Evolutionary conservation across 1,139 yeast species (phyloP).

Genomic region (Geotrichum phurueaensis): DNA sequence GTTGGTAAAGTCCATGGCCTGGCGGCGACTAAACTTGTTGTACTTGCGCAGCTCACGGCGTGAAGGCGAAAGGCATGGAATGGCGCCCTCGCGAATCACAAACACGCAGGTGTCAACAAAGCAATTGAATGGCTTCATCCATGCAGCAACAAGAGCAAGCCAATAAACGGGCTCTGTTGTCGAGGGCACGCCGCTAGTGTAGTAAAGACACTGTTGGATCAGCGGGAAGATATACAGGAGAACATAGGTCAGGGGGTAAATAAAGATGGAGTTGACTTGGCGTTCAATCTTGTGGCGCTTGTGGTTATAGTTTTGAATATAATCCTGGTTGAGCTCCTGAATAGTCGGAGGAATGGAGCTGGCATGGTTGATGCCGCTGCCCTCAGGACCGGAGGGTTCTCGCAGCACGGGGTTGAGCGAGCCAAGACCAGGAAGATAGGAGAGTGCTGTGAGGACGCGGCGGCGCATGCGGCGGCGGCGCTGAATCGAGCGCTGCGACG

Average conservation of each 20-base stretch:
- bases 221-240: slow-evolving; percentile 82
- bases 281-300: slow-evolving; percentile 63
- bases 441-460: not conserved
- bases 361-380: not conserved
- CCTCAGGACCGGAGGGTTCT: not conserved
- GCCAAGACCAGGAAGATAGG: slow-evolving; percentile 14
- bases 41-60: not conserved
- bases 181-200: slow-evolving; percentile 25
- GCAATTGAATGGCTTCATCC: slow-evolving; percentile 77
- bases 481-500: not conserved
- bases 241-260: slow-evolving; percentile 78
- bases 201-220: slow-evolving; percentile 59
- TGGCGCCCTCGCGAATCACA: slow-evolving; percentile 54
- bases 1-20: not conserved
- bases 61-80: not conserved
- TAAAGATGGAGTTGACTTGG: slow-evolving; percentile 72
- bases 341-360: slow-evolving; percentile 6
- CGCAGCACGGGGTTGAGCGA: slow-evolving; percentile 6
- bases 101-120: slow-evolving; percentile 72
- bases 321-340: slow-evolving; percentile 49
- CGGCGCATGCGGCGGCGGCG: not conserved
- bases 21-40: not conserved
- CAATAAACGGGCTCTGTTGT: slow-evolving; percentile 44
- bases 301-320: slow-evolving; percentile 51
- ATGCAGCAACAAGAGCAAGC: slow-evolving; percentile 62